These are phyloP conservation scores for Tricholoma saponaceum DNA, from an alignment of 768 basidiomycete genomes.

Conservation along the genomic window DNA sequence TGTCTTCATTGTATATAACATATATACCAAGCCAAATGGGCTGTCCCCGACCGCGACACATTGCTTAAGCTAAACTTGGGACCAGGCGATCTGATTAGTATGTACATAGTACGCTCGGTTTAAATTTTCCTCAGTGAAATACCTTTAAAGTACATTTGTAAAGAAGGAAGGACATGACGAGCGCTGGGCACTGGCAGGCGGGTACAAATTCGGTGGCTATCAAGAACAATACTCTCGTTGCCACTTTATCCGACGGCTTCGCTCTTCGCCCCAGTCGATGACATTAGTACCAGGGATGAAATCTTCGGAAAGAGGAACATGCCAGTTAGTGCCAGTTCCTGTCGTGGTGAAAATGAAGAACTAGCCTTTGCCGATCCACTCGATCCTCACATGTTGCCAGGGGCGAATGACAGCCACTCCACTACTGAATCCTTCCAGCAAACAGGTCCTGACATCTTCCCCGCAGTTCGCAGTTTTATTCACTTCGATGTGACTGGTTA, in stretches of 20 bases:
- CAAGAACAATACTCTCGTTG: slow-evolving; percentile 7
- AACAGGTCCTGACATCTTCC: slow-evolving; percentile 11
- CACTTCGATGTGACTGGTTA: slow-evolving; percentile 12
- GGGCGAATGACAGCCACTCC: slow-evolving; percentile 14
- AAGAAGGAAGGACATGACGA: no score
- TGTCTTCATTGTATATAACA: no score
- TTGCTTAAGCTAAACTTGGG: no score
- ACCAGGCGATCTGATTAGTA: no score
- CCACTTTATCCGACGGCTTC: slow-evolving; percentile 11
- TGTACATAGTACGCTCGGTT: no score
- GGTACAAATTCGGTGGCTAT: no score
- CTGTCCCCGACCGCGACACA: no score
- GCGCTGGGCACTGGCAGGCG: no score
- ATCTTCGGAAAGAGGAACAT: neutral
- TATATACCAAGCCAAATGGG: no score
- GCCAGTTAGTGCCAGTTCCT: no score
- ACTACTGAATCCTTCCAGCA: slow-evolving; percentile 13
- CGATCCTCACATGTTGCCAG: slow-evolving; percentile 17
- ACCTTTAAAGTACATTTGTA: no score
- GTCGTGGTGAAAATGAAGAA: neutral
- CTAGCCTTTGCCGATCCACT: slow-evolving; percentile 17
- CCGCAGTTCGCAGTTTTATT: slow-evolving; percentile 15
- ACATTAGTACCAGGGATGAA: slow-evolving; percentile 5
- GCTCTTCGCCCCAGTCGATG: slow-evolving; percentile 11
- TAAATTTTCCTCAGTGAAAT: no score